A percentile compares a stretch with the other conserved stretches of the same genome.
Conservation (phyloP, 257 asterid genomes). For the Lithospermum erythrorhizon region DNA sequence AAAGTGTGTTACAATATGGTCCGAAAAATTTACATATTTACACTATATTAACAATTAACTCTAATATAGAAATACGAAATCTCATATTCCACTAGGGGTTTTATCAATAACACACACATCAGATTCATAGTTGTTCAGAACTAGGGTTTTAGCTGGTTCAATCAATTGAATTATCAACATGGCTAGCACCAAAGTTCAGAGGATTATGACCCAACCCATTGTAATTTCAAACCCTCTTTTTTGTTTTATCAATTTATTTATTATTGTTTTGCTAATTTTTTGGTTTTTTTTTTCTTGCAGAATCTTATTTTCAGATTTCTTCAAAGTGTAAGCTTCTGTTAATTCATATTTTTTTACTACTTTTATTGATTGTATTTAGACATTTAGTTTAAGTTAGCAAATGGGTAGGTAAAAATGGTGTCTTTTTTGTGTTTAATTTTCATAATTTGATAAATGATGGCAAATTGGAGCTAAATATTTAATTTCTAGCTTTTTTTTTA, state of each 20-base stretch:
- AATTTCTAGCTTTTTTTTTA: too few relatives aligned
- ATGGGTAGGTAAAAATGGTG: too few relatives aligned
- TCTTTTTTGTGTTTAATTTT: too few relatives aligned
- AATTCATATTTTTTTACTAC: background rate
- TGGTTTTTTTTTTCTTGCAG: slow-evolving; percentile 19
- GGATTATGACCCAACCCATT: slow-evolving; percentile 65
- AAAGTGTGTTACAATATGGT: too few relatives aligned
- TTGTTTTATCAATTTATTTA: background rate
- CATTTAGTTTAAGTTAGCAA: background rate
- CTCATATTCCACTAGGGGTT: too few relatives aligned
- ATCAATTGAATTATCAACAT: background rate
- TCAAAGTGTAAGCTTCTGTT: slow-evolving; percentile 37
- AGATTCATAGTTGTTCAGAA: too few relatives aligned
- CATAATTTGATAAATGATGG: too few relatives aligned
- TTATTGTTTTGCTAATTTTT: background rate
- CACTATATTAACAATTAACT: too few relatives aligned
- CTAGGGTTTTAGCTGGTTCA: background rate
- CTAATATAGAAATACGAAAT: too few relatives aligned
- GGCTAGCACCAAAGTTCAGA: slow-evolving; percentile 36
- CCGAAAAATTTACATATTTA: too few relatives aligned
- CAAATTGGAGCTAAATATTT: too few relatives aligned
- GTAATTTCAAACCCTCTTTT: slow-evolving; percentile 13
- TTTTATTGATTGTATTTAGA: background rate
- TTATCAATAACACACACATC: too few relatives aligned
- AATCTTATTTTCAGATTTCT: slow-evolving; percentile 60